Percentiles rank a stretch among this genome's conserved stretches.
Conservation (phyloP, 208 protist genomes). For the Balamuthia mandrillaris region DNA sequence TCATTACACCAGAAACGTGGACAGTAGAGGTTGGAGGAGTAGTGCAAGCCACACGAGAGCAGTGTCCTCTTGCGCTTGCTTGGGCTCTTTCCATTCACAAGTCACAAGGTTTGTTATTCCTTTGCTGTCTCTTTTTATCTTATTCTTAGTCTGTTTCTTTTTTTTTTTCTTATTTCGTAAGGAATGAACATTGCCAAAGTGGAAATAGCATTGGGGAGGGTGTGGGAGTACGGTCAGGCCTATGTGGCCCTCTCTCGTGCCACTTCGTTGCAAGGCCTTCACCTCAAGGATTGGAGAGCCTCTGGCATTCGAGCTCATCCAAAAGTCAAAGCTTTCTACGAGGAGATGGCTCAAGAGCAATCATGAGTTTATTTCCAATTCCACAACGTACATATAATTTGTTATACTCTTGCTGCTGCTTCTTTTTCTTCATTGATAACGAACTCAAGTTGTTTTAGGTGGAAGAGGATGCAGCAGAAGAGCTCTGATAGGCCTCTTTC, state of each 20-base stretch:
- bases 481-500: not conserved
- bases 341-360: not conserved
- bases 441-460: too few species aligned
- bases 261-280: not conserved
- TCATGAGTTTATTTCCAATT: too few species aligned
- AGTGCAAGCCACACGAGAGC: not conserved
- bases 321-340: conserved; percentile 28
- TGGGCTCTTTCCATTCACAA: conserved; percentile 95
- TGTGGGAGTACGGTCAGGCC: conserved; percentile 31
- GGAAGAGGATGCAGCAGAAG: not conserved
- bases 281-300: not conserved
- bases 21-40: not conserved
- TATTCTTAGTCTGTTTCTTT: not conserved
- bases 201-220: not conserved
- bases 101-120: conserved; percentile 83
- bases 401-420: too few species aligned
- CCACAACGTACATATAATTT: too few species aligned
- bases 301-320: conserved; percentile 1
- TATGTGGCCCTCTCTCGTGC: conserved; percentile 30
- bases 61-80: conserved; percentile 87
- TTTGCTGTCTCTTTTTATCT: not conserved
- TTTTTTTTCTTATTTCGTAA: not conserved
- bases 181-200: conserved; percentile 33
- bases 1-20: conserved; percentile 25
- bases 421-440: too few species aligned